Evolutionary conservation across 2,329 filamentous ascomycete genomes (phyloP), one percentile per base, ranked within the genome.

Genomic region (Talaromyces sp.): DNA sequence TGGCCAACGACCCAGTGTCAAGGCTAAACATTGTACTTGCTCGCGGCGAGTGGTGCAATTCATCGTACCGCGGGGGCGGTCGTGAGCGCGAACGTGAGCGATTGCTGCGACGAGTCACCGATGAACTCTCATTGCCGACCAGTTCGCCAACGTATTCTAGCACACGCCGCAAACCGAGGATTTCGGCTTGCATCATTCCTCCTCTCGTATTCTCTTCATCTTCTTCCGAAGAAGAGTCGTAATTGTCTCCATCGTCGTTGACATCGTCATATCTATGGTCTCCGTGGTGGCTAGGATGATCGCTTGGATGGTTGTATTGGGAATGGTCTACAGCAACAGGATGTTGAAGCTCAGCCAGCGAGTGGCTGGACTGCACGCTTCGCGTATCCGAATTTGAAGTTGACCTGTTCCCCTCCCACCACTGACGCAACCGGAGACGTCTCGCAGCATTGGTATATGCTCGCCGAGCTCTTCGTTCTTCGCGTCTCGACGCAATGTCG

Each of bases 381-480:
- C 72, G 70, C 5, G 44, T 25, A 25, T 47, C 44, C 19, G 44
- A 47, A 11, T 1, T 25, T 47, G 44, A 19, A 25, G 7, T 25
- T 47, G 44, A 19, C 9, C 25, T 30, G 49, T 11, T 30, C 7
- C 49, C 69, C 42, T 71, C 71, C 81, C 82, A 84, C 75, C 80
- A 83, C 57, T 79, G 77, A 36, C 77, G 74, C 75, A 81, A 80
- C 47, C 78, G 75, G 54, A 83, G 81, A 32, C 79, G 73, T 25
- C 81, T 78, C 22, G 83, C 83, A 32, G 83, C 82, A 33, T 79
- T 76, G 51, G 78, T 79, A 66, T 86, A 86, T 8, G 80, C 77
- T 13, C 79, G 76, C 11, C 75, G 80, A 30, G 79, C 81, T 32
- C 78, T 74, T 57, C 83, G 78, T 70, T 86, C 83, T 72, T 86